A percentile compares a stretch with the other conserved stretches of the same genome.
phyloP scores from a whole-genome alignment of 140 eudicot species.

The Erigeron philadelphicus region DNA sequence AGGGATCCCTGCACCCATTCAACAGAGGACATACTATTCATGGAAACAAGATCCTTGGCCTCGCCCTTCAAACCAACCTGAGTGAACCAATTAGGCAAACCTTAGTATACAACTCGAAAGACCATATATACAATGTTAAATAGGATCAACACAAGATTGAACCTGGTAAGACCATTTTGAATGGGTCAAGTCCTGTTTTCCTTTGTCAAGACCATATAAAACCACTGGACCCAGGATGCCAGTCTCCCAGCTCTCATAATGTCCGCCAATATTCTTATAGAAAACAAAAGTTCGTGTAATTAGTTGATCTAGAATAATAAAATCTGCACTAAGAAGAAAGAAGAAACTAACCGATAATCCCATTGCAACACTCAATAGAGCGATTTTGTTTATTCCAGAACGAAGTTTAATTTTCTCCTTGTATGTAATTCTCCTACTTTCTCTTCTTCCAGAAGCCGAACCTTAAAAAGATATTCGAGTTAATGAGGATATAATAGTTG shows the following conservation, averaged over 20 bases:
- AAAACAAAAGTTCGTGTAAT: neutral
- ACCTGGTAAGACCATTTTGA: constrained; percentile 68
- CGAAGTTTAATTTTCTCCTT: constrained; percentile 46
- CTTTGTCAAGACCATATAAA: constrained; percentile 51
- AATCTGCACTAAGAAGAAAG: neutral
- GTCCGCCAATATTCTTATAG: constrained; percentile 62
- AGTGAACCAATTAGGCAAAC: constrained; percentile 25
- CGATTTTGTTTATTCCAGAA: constrained; percentile 66
- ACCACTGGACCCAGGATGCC: constrained; percentile 70
- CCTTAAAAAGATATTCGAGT: constrained; percentile 34
- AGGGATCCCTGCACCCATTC: constrained; percentile 56
- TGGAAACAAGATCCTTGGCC: constrained; percentile 51
- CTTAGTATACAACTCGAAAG: constrained; percentile 8
- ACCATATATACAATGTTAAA: constrained; percentile 6
- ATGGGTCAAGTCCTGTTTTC: constrained; percentile 54
- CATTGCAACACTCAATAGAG: constrained; percentile 87
- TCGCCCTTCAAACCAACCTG: constrained; percentile 96
- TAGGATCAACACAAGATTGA: neutral
- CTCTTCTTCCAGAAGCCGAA: constrained; percentile 75
- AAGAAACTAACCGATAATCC: constrained; percentile 76
- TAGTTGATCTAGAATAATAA: constrained; percentile 1
- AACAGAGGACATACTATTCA: constrained; percentile 39
- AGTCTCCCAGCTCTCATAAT: constrained; percentile 59
- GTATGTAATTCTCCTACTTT: constrained; percentile 53
- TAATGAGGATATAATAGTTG: constrained; percentile 7